A percentile compares a stretch with the other conserved stretches of the same genome.
phyloP scores from a whole-genome alignment of 495 filamentous ascomycete species.

The Massariosphaeria phaeospora region DNA sequence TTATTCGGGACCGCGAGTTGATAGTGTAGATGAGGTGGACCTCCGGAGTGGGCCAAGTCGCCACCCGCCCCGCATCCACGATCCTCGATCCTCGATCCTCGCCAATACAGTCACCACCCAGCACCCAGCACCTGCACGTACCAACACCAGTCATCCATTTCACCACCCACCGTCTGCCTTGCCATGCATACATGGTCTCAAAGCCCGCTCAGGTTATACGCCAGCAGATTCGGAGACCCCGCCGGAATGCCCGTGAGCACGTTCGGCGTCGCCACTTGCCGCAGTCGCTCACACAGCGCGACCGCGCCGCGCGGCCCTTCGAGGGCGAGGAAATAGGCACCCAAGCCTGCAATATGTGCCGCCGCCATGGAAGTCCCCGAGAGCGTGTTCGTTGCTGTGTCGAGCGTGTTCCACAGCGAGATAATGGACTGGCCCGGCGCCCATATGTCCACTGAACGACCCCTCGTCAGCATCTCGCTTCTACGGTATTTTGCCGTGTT shows the following conservation, averaged over 20 bases:
- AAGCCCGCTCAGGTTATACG: conserved; percentile 20
- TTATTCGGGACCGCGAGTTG: too few species aligned
- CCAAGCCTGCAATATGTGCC: conserved; percentile 56
- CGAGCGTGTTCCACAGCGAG: conserved; percentile 3
- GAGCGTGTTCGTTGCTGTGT: conserved; percentile 40
- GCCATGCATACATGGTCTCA: too few species aligned
- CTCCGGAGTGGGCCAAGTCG: too few species aligned
- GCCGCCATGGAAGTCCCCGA: conserved; percentile 59
- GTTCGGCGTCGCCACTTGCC: conserved; percentile 16
- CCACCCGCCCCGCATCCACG: too few species aligned
- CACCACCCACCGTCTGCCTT: too few species aligned
- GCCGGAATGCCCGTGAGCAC: conserved; percentile 14
- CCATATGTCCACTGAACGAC: conserved; percentile 7
- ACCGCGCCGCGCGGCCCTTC: conserved; percentile 10
- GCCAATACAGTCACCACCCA: too few species aligned
- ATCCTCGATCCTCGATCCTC: too few species aligned
- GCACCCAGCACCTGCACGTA: too few species aligned
- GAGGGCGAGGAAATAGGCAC: conserved; percentile 28
- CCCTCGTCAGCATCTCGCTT: not conserved
- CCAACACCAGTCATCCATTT: too few species aligned
- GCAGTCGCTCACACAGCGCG: conserved; percentile 10
- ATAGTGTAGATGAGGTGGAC: too few species aligned
- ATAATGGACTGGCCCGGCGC: conserved; percentile 9
- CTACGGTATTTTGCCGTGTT: not conserved
- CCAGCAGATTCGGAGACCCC: conserved; percentile 19